Conservation (phyloP, 2,329 filamentous ascomycete species). For the Lizonia empirigonia region DNA sequence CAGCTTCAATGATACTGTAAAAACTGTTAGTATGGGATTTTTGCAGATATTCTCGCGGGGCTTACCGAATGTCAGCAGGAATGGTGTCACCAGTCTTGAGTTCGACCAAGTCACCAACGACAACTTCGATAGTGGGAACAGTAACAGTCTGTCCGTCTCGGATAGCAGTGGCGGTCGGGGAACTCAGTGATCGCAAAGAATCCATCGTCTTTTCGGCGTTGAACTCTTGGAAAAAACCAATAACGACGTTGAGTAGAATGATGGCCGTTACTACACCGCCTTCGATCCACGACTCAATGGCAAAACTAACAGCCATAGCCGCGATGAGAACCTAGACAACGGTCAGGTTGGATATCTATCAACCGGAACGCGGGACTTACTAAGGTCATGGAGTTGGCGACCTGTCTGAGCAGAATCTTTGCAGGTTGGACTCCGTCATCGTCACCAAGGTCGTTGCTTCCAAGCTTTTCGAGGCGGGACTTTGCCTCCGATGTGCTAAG, state of each 20-base stretch:
- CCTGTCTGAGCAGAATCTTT: constrained; percentile 74
- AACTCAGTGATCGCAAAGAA: constrained; percentile 51
- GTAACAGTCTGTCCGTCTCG: constrained; percentile 60
- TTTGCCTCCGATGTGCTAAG: constrained; percentile 65
- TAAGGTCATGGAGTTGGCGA: constrained; percentile 80
- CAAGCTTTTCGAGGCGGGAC: constrained; percentile 54
- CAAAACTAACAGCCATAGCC: constrained; percentile 55
- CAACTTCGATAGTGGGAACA: constrained; percentile 63
- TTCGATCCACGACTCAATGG: constrained; percentile 54
- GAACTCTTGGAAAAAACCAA: constrained; percentile 56
- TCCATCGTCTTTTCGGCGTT: constrained; percentile 57
- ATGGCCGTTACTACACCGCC: constrained; percentile 55
- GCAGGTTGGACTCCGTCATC: constrained; percentile 72
- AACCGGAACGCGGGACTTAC: constrained; percentile 48
- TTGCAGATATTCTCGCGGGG: background rate
- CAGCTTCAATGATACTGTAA: constrained; percentile 59
- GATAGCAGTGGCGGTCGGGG: constrained; percentile 53
- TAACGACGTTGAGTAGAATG: constrained; percentile 52
- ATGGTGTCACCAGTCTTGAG: constrained; percentile 69
- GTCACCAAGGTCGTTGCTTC: constrained; percentile 73
- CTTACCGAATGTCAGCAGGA: constrained; percentile 67
- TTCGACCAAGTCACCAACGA: constrained; percentile 69
- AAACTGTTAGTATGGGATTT: background rate
- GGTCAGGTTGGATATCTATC: constrained; percentile 7
- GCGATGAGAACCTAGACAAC: constrained; percentile 48